These are phyloP conservation scores for Diplodia corticola DNA, from an alignment of 2,329 filamentous ascomycete genomes.

Conservation along the genomic window DNA sequence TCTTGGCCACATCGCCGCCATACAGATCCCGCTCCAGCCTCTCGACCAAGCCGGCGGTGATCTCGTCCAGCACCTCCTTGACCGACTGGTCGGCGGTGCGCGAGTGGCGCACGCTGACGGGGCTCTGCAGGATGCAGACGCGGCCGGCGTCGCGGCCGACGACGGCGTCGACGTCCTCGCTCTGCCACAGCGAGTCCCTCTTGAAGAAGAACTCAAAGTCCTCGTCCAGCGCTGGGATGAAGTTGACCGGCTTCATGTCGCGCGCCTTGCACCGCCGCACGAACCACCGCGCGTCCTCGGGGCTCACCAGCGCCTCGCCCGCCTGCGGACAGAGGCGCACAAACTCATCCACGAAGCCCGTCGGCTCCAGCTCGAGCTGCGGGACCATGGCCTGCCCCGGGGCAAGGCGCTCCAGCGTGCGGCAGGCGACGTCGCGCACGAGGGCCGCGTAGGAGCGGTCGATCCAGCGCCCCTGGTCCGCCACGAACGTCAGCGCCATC, in stretches of 20 bases:
- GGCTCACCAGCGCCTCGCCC: conserved; percentile 7
- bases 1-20: no score
- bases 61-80: conserved; percentile 25
- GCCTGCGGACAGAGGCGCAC: no score
- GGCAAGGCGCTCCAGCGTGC: conserved; percentile 23
- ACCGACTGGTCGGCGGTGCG: not conserved
- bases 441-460: conserved; percentile 67
- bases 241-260: conserved; percentile 40
- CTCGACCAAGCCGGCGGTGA: conserved; percentile 23
- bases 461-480: not conserved
- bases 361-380: no score
- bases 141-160: conserved; percentile 37
- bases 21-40: not conserved
- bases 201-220: conserved; percentile 44
- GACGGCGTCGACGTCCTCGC: conserved; percentile 41
- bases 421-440: conserved; percentile 83
- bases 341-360: no score
- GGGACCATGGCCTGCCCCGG: not conserved
- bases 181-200: conserved; percentile 45
- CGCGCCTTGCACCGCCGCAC: conserved; percentile 33
- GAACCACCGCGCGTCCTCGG: conserved; percentile 32
- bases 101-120: conserved; percentile 34
- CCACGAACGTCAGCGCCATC: conserved; percentile 73
- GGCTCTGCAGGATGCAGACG: conserved; percentile 41
- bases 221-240: conserved; percentile 39